Base-by-base conservation (phyloP, 768 basidiomycete genomes). In the Lepiota subincarnata region DNA sequence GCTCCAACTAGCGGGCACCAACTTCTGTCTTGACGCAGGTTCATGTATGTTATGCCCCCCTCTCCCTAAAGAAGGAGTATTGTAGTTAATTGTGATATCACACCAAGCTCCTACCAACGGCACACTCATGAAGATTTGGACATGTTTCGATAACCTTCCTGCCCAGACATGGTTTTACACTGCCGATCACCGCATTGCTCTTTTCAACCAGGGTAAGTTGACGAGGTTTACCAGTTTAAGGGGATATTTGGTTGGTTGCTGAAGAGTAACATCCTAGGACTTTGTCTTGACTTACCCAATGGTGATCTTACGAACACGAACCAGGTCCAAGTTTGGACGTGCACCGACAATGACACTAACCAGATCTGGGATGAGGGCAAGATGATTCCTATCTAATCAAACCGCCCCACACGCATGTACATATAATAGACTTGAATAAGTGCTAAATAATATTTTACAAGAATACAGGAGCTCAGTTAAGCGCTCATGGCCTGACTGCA, bases 21-120 rank as follows among this genome's bases (percentile, higher is more conserved):
- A 57, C 22, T 68, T 58, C 55, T 67, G 67, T 34, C 60, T 68
- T 44, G 67, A 68, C 45, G 64, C 64, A 4, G 63, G 64, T 6
- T 49, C 51, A 10, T 40, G 67, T 65, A 41, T 12, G 62, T 59
- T 8, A 31, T 8, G 31, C 31, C 12, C 16, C 7, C 13, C 13
- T 14, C 44, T n/a, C n/a, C n/a, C 13, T 11, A 8, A 20, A 12
- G 26, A 4, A 4, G 19, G 11, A 40, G 26, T n/a, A 41, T 12
- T 12, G 18, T 8, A 20, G 14, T 16, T 31, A 31, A 16, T 20
- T 12, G 10, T 16, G 46, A 13, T 31, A 31, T n/a, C 35, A 13
- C 16, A 39, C 3, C 13, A n/a, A 54, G 56, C 36, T 22, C 61
- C 53, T 1, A 47, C 37, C 2, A 60, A 56, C 18, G 61, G 60